These are phyloP conservation scores for Corylus avellana DNA, from an alignment of 306 rosid species.

Conservation along the genomic window DNA sequence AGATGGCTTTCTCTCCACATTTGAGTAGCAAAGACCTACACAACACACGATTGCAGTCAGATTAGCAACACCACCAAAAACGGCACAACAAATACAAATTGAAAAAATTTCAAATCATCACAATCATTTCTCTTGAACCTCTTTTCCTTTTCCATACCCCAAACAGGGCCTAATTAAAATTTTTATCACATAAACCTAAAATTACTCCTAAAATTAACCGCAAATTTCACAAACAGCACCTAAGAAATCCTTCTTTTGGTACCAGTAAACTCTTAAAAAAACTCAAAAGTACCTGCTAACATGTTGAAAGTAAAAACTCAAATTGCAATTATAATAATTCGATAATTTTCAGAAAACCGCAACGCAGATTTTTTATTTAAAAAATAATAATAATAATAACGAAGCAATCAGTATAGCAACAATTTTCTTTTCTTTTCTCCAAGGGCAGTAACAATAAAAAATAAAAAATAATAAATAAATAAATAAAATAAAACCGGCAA, in stretches of 20 bases:
- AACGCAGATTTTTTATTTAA: too few relatives aligned
- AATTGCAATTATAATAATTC: background rate
- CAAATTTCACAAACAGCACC: background rate
- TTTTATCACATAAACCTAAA: background rate
- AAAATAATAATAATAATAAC: background rate
- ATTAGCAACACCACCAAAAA: conserved; percentile 17
- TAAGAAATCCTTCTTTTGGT: background rate
- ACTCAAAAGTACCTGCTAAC: background rate
- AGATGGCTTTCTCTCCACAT: conserved; percentile 68
- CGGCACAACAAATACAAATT: background rate
- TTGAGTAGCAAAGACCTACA: conserved; percentile 60
- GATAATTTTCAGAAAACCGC: background rate
- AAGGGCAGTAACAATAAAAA: too few relatives aligned
- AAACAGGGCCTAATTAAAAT: background rate
- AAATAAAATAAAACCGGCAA: background rate
- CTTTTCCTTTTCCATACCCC: background rate
- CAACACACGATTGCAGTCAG: background rate
- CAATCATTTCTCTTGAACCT: background rate
- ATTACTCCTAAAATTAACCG: background rate
- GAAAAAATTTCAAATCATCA: background rate
- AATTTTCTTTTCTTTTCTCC: background rate
- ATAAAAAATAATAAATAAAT: too few relatives aligned
- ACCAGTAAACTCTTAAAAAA: background rate
- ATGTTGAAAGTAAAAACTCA: too few relatives aligned
- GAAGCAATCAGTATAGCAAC: background rate